Base-by-base conservation (phyloP, 768 basidiomycete genomes). In the Gymnopilus dilepis region DNA sequence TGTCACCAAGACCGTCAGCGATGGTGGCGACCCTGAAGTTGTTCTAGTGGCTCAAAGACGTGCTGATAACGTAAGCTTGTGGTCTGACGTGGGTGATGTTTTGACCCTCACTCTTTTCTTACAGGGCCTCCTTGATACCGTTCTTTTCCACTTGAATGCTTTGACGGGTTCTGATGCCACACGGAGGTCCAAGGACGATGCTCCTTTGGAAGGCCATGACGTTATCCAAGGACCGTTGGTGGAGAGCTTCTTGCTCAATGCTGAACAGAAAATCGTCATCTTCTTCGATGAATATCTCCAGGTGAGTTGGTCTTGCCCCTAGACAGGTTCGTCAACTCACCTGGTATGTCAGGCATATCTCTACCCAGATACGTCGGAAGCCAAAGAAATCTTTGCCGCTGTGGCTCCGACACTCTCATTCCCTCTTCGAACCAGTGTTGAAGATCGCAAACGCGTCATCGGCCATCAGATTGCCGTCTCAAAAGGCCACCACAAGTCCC, bases 271-370 rank as follows among this genome's bases (percentile, higher is more conserved):
- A 67, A 78, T 84, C 8, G 75, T 94, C 11, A 76, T 90, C 5
- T 75, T 94, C 34, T 76, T 95, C 40, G 93, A 95, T 67, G 86
- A 91, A 65, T 89, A 84, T 70, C 80, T 91, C 40, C 91, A 93
- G 82, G 92, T 90, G 57, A 26, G 79, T 71, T 55, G 64, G 30
- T 40, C 8, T 54, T n/a, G 15, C 28, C 31, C 57, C 41, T 24
- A 40, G 2, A 31, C 26, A 37, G 2, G 9, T 7, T 21, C 21
- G 0, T 60, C 26, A 2, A 9, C 37, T 24, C 28, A 62, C 48
- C 58, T 33, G 26, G 30, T 56, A 17, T 21, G 38, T 5, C 63
- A 92, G 87, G 81, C 86, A 7, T 82, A 86, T 69, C 69, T 90
- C 1, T 93, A 90, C 71, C 92, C 92, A 3, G 81, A 89, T 56